phyloP scores from a whole-genome alignment of 257 asterid genomes.

The Hygrophila difformis region DNA sequence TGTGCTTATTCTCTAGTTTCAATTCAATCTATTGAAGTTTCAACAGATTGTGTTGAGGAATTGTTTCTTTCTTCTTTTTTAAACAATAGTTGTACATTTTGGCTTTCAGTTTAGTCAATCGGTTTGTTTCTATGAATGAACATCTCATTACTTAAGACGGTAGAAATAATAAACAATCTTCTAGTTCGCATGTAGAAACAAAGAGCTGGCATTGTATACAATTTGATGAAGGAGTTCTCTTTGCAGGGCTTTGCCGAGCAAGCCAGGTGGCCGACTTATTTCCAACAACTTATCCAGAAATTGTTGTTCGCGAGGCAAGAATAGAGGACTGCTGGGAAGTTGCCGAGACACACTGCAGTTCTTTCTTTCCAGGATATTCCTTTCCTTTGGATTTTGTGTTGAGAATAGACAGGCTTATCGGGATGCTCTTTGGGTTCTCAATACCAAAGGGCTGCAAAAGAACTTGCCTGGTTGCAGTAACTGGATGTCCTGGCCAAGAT shows the following conservation, averaged over 20 bases:
- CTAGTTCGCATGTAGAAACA: no score
- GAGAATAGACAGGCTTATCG: conserved; percentile 74
- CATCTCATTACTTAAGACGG: no score
- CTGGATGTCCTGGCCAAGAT: conserved; percentile 43
- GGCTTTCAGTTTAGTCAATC: no score
- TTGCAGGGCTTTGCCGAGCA: conserved; percentile 56
- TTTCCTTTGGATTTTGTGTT: conserved; percentile 78
- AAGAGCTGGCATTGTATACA: conserved; percentile 5
- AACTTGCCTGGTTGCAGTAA: conserved; percentile 81
- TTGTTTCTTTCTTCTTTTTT: no score
- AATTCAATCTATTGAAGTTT: no score
- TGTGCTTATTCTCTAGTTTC: no score
- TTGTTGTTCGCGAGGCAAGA: conserved; percentile 82
- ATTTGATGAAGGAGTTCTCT: conserved; percentile 5
- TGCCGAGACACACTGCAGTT: conserved; percentile 90
- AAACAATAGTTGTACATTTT: no score
- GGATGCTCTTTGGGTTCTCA: conserved; percentile 86
- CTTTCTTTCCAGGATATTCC: conserved; percentile 81
- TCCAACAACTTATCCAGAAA: conserved; percentile 60
- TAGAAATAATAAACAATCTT: no score
- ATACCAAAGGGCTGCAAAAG: conserved; percentile 78
- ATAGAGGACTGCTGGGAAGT: conserved; percentile 98
- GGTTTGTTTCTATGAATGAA: no score
- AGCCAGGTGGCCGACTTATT: conserved; percentile 76
- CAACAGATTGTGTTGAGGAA: no score